A percentile compares a stretch with the other conserved stretches of the same genome.
These are phyloP conservation scores for Lupinus albus DNA, from an alignment of 306 rosid species.

Conservation along the genomic window DNA sequence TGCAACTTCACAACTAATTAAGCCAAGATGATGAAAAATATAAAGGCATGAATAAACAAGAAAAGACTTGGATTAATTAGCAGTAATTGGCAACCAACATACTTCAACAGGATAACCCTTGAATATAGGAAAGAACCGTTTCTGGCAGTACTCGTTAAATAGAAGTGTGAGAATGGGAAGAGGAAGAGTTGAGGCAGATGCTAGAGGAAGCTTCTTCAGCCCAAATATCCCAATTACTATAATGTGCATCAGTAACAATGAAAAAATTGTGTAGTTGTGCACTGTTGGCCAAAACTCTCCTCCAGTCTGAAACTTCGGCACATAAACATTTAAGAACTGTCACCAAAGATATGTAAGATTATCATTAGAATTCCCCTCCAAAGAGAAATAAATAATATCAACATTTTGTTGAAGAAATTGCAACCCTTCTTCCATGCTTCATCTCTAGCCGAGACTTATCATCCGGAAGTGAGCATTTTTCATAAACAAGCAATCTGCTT, in stretches of 20 bases:
- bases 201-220: slow-evolving; percentile 67
- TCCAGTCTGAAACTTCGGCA: slow-evolving; percentile 61
- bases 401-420: neutral
- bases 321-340: slow-evolving; percentile 78
- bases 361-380: slow-evolving; percentile 4
- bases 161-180: slow-evolving; percentile 84
- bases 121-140: slow-evolving; percentile 75
- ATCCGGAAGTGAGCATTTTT: slow-evolving; percentile 1
- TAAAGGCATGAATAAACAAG: slow-evolving; percentile 16
- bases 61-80: slow-evolving; percentile 25
- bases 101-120: slow-evolving; percentile 67
- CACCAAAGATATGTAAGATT: slow-evolving; percentile 29
- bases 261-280: slow-evolving; percentile 66
- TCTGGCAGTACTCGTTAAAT: slow-evolving; percentile 71
- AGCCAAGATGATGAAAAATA: neutral
- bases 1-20: slow-evolving; percentile 6
- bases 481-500: neutral
- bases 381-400: slow-evolving; percentile 20
- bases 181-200: slow-evolving; percentile 60
- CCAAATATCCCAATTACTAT: slow-evolving; percentile 84
- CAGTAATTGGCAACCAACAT: slow-evolving; percentile 30
- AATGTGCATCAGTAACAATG: slow-evolving; percentile 77
- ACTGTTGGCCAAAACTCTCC: slow-evolving; percentile 81
- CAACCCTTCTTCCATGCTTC: slow-evolving; percentile 16
- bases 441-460: neutral